phyloP scores from a whole-genome alignment of 2,329 filamentous ascomycete genomes.

The Sporothrix humicola region DNA sequence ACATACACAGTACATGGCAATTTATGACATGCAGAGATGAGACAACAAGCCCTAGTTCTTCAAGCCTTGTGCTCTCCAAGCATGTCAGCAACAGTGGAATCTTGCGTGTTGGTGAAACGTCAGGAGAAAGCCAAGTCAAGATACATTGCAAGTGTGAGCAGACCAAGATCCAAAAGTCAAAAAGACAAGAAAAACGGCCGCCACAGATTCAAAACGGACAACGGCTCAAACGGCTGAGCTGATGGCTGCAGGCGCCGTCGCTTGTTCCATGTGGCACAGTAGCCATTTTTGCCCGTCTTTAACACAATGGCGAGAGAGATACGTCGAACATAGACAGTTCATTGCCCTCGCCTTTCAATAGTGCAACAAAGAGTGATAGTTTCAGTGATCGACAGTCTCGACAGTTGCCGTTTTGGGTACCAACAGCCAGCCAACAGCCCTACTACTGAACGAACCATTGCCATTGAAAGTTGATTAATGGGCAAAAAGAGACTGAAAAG shows the following conservation, averaged over 20 bases:
- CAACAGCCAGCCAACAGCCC: slow-evolving; percentile 1
- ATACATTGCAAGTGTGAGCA: background rate
- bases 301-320: background rate
- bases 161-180: background rate
- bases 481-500: background rate
- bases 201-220: background rate
- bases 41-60: too few relatives aligned
- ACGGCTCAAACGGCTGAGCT: background rate
- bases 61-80: too few relatives aligned
- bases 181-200: background rate
- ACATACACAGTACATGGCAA: too few relatives aligned
- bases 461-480: too few relatives aligned
- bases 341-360: background rate
- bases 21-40: too few relatives aligned
- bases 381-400: background rate
- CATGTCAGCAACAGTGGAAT: too few relatives aligned
- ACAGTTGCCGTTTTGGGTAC: slow-evolving; percentile 23
- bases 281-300: background rate
- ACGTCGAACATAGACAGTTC: too few relatives aligned
- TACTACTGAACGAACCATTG: background rate
- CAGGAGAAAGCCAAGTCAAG: too few relatives aligned
- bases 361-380: background rate
- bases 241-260: background rate
- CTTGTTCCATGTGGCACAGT: slow-evolving; percentile 15
- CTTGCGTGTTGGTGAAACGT: too few relatives aligned